A percentile compares a stretch with the other conserved stretches of the same genome.
These are phyloP conservation scores for Dioscorea cayenensis DNA, from an alignment of 116 monocot species.

Conservation along the genomic window DNA sequence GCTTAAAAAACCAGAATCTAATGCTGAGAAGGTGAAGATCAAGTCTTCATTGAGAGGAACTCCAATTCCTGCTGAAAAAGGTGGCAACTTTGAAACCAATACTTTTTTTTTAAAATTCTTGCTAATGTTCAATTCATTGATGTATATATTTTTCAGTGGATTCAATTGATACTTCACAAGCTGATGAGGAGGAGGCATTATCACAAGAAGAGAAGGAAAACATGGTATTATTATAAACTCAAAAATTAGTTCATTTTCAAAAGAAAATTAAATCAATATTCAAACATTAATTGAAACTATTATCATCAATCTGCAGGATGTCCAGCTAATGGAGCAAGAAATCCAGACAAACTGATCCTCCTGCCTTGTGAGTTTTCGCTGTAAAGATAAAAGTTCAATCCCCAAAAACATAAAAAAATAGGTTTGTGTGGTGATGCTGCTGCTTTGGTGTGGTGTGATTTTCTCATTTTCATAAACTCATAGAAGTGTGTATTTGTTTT, in stretches of 20 bases:
- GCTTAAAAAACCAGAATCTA: conserved; percentile 14
- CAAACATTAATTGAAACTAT: neutral
- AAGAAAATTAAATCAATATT: no score
- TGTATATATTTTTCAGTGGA: conserved; percentile 1
- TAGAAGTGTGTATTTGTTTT: no score
- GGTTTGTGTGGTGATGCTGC: no score
- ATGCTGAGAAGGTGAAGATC: conserved; percentile 8
- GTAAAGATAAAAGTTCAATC: neutral
- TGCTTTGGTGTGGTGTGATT: no score
- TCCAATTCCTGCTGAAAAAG: conserved; percentile 12
- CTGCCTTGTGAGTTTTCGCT: neutral
- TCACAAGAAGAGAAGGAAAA: conserved; percentile 61
- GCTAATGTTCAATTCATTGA: neutral
- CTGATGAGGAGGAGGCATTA: conserved; percentile 10
- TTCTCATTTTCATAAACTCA: no score
- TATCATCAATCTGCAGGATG: neutral
- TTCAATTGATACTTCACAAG: conserved; percentile 2
- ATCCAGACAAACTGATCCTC: neutral
- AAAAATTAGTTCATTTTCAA: no score
- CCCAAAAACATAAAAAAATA: neutral
- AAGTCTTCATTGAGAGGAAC: conserved; percentile 16
- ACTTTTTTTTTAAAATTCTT: neutral
- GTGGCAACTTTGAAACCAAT: conserved; percentile 15
- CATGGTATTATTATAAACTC: conserved; percentile 19
- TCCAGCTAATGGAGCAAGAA: neutral